These are phyloP conservation scores for Rhynchospora tenuis DNA, from an alignment of 176 grass and related monocot species.

Conservation along the genomic window DNA sequence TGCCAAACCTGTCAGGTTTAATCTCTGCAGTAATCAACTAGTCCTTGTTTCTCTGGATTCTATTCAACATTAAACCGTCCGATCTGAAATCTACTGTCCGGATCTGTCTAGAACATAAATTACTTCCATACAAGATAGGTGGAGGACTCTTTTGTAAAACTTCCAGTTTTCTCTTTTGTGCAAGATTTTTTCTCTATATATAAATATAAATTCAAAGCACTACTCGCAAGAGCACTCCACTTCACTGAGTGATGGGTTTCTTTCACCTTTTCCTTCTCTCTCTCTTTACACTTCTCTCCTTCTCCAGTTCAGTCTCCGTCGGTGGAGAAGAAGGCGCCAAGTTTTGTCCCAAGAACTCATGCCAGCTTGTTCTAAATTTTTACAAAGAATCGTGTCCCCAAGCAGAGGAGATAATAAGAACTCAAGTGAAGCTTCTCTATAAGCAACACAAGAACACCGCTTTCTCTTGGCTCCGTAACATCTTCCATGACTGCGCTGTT, in stretches of 20 bases:
- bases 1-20: no score
- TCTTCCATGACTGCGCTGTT: slow-evolving; percentile 44
- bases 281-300: not conserved
- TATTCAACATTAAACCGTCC: no score
- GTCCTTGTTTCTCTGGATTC: no score
- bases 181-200: no score
- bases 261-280: not conserved
- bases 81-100: no score
- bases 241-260: not conserved
- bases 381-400: slow-evolving; percentile 37
- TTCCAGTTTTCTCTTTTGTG: no score
- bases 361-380: slow-evolving; percentile 16
- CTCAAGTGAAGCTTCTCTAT: slow-evolving; percentile 38
- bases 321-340: not conserved
- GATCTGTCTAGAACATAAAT: no score
- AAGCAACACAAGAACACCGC: slow-evolving; percentile 44
- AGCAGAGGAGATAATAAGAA: slow-evolving; percentile 30
- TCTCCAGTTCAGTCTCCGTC: not conserved
- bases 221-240: not conserved
- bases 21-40: no score
- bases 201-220: not conserved
- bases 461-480: slow-evolving; percentile 45
- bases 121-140: no score
- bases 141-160: no score
- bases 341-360: not conserved